Conservation (phyloP, 2,329 filamentous ascomycete species). For the Chaetothyriales sp. region DNA sequence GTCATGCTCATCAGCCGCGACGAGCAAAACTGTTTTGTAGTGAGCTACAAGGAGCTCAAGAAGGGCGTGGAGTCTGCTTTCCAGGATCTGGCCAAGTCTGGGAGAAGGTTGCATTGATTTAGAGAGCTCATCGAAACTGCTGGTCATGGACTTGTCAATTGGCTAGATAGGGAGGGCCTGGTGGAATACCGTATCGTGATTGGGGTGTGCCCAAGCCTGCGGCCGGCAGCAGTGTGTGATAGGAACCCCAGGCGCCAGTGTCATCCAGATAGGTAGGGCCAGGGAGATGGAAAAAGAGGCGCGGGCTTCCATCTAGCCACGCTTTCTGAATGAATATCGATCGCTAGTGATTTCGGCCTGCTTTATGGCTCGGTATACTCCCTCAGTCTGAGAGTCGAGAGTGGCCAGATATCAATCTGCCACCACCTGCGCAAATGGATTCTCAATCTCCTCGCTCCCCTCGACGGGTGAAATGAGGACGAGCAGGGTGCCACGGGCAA, state of each 20-base stretch:
- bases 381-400: not conserved
- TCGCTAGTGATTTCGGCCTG: not conserved
- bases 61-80: constrained; percentile 46
- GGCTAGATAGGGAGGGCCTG: not conserved
- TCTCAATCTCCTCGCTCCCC: constrained; percentile 88
- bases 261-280: not conserved
- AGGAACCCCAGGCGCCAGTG: not conserved
- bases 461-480: constrained; percentile 86
- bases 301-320: not conserved
- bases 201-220: not conserved
- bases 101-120: constrained; percentile 10
- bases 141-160: not conserved
- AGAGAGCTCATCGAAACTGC: not conserved
- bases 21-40: constrained; percentile 73
- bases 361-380: not conserved
- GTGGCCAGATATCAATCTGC: constrained; percentile 30
- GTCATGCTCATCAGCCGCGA: constrained; percentile 76
- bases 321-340: not conserved
- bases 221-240: not conserved
- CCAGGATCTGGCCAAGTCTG: constrained; percentile 38
- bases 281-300: not conserved
- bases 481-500: constrained; percentile 79
- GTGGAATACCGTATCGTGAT: not conserved
- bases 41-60: constrained; percentile 81
- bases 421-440: constrained; percentile 69